phyloP scores from a whole-genome alignment of 306 rosid species.

The Parietaria judaica region DNA sequence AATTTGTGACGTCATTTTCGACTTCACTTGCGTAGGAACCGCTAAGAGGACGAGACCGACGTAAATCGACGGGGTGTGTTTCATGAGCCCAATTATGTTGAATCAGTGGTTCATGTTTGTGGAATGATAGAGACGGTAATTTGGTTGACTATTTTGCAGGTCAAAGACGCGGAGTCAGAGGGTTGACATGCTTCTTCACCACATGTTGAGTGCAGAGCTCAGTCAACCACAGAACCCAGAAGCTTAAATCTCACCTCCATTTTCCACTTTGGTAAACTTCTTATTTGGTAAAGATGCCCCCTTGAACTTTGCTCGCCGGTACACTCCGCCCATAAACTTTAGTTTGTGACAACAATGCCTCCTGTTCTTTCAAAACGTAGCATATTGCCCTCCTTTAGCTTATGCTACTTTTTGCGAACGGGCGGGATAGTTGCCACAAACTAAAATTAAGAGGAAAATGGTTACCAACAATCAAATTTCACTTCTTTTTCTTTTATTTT shows the following conservation, averaged over 20 bases:
- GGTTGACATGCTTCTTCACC: constrained; percentile 86
- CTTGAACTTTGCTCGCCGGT: no score
- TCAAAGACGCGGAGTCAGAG: constrained; percentile 76
- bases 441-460: no score
- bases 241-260: constrained; percentile 21
- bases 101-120: constrained; percentile 2
- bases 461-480: no score
- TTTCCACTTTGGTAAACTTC: constrained; percentile 4
- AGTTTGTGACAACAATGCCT: no score
- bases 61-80: constrained; percentile 60
- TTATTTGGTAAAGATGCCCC: no score
- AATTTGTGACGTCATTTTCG: constrained; percentile 11
- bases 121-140: constrained; percentile 5
- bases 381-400: no score
- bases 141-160: constrained; percentile 42
- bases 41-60: constrained; percentile 32
- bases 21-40: constrained; percentile 35
- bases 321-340: no score
- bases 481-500: no score
- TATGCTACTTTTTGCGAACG: no score
- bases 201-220: constrained; percentile 89
- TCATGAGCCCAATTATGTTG: constrained; percentile 2
- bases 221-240: constrained; percentile 33
- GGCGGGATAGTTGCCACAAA: no score
- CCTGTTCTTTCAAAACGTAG: no score